Percentiles rank a stretch among this genome's conserved stretches.
Conservation (phyloP, 1,139 yeast species). For the Petasospora fabianii region DNA sequence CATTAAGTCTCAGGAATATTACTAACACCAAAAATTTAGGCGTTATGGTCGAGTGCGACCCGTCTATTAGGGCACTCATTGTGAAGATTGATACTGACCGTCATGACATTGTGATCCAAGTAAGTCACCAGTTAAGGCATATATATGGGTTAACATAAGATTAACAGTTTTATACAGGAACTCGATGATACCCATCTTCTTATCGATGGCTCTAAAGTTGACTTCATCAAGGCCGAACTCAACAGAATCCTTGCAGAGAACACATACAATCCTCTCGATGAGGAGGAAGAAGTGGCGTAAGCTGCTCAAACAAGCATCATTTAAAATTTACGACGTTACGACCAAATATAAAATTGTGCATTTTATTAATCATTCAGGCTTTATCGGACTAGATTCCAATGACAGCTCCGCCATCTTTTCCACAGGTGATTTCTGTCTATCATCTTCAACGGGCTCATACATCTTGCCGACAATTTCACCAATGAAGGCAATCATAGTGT, state of each 20-base stretch:
- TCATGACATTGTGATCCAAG: constrained; percentile 70
- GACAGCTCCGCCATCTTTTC: constrained; percentile 5
- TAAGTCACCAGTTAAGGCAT: too few species aligned
- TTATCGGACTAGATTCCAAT: constrained; percentile 5
- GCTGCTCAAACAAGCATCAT: background rate
- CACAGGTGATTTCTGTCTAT: constrained; percentile 5
- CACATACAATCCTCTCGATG: constrained; percentile 81
- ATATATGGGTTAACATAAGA: too few species aligned
- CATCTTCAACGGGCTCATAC: constrained; percentile 16
- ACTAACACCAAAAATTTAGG: constrained; percentile 26
- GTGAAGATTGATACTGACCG: constrained; percentile 70
- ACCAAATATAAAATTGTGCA: background rate
- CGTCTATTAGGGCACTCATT: constrained; percentile 84
- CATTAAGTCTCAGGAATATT: background rate
- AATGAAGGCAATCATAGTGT: constrained; percentile 48
- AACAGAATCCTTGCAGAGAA: constrained; percentile 74
- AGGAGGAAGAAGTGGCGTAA: constrained; percentile 39
- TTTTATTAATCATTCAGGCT: background rate
- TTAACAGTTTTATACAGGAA: constrained; percentile 46
- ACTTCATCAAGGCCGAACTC: constrained; percentile 70
- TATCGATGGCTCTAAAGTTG: constrained; percentile 73
- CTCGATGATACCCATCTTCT: constrained; percentile 87
- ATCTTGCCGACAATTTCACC: constrained; percentile 40
- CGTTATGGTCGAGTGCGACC: constrained; percentile 60
- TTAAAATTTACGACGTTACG: constrained; percentile 7